Percentiles rank a stretch among this genome's conserved stretches.
Evolutionary conservation across 2,329 filamentous ascomycete species (phyloP).

Genomic region (Diaporthe sp.): DNA sequence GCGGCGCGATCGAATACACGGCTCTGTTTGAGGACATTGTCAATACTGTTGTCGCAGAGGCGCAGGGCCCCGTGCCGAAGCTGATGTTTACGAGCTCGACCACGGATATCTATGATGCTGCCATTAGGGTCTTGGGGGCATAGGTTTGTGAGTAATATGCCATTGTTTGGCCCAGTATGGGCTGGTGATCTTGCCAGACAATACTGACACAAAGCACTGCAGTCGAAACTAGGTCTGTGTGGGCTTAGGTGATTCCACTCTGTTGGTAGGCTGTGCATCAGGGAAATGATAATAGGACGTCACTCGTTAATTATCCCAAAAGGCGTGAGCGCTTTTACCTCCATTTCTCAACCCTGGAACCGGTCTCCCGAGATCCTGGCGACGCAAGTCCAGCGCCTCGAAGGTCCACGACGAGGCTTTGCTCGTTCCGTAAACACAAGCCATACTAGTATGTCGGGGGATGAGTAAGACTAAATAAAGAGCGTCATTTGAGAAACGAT

Average conservation of each 20-base stretch:
- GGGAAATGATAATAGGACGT: too few relatives aligned
- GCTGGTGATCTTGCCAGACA: too few relatives aligned
- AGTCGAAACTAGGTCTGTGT: too few relatives aligned
- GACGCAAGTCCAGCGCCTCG: too few relatives aligned
- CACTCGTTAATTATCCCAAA: too few relatives aligned
- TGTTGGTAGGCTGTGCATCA: too few relatives aligned
- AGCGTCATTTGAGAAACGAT: not conserved
- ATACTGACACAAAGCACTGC: too few relatives aligned
- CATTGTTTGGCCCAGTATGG: too few relatives aligned
- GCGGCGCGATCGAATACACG: slow-evolving; percentile 12
- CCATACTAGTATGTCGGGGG: not conserved
- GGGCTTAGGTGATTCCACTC: too few relatives aligned
- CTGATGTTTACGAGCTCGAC: slow-evolving; percentile 21
- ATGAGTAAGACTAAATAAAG: not conserved
- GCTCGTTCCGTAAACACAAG: not conserved
- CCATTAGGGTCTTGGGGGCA: slow-evolving; percentile 3
- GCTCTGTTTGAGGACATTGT: slow-evolving; percentile 25
- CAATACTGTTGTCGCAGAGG: not conserved
- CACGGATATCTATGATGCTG: slow-evolving; percentile 26
- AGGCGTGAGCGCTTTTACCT: too few relatives aligned
- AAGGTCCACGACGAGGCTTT: not conserved
- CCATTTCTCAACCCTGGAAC: too few relatives aligned
- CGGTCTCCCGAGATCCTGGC: too few relatives aligned
- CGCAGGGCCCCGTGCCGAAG: not conserved
- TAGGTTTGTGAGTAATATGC: not conserved